Conservation (phyloP, 352 stramenopile species). For the Phytophthora vignae region DNA sequence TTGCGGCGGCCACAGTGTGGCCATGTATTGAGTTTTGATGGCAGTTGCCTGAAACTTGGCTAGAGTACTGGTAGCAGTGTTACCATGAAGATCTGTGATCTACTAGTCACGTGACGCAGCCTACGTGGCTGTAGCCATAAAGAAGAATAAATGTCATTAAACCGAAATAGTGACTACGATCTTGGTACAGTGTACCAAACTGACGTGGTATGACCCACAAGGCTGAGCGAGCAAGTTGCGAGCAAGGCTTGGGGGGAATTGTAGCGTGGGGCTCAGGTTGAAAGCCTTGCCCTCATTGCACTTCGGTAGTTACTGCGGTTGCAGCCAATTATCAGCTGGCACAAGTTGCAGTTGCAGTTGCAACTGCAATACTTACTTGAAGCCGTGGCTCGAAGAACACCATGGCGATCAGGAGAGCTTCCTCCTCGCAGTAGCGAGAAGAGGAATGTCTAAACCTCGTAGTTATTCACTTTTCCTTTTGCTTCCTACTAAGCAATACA, state of each 20-base stretch:
- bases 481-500: slow-evolving; percentile 10
- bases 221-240: too few relatives aligned
- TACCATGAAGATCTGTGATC: too few relatives aligned
- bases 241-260: neutral
- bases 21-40: neutral
- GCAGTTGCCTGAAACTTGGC: neutral
- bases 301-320: slow-evolving; percentile 1
- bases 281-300: slow-evolving; percentile 5
- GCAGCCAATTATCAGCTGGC: slow-evolving; percentile 1
- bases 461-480: slow-evolving; percentile 5
- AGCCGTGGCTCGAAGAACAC: neutral
- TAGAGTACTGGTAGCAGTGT: too few relatives aligned
- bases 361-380: neutral
- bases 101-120: too few relatives aligned
- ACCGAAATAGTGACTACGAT: too few relatives aligned
- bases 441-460: neutral
- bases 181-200: too few relatives aligned
- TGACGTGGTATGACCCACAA: too few relatives aligned
- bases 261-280: slow-evolving; percentile 3
- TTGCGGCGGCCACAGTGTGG: neutral
- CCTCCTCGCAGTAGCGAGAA: neutral
- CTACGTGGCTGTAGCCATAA: too few relatives aligned
- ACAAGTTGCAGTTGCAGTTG: slow-evolving; percentile 3
- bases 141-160: too few relatives aligned
- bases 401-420: neutral